A percentile compares a stretch with the other conserved stretches of the same genome.
Evolutionary conservation across 2,329 filamentous ascomycete genomes (phyloP).

Genomic region (Pseudopyricularia cyperi): DNA sequence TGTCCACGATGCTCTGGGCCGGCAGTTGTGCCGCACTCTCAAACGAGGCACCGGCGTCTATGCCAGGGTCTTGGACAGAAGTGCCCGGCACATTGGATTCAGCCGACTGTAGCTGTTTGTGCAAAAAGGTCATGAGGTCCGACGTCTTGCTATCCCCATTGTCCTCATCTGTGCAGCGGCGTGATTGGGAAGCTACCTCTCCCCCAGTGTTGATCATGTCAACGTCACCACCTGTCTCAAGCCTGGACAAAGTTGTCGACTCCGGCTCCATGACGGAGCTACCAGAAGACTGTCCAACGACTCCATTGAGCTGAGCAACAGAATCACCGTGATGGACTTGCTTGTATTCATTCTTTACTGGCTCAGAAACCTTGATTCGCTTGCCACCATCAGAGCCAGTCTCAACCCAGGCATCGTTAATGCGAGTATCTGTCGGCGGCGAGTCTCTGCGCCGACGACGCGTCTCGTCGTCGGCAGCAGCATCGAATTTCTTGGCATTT

Average conservation of each 20-base stretch:
- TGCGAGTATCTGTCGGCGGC: constrained; percentile 10
- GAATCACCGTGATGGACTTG: background rate
- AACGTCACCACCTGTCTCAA: background rate
- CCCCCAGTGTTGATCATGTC: background rate
- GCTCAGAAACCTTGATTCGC: constrained; percentile 22
- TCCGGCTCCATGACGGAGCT: background rate
- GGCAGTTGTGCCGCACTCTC: background rate
- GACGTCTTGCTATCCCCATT: background rate
- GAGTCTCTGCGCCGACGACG: constrained; percentile 13
- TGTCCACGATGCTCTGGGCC: background rate
- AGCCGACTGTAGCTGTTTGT: background rate
- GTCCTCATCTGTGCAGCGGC: background rate
- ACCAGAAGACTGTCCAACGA: background rate
- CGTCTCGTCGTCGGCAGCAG: constrained; percentile 12
- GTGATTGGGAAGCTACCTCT: background rate
- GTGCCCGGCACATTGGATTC: background rate
- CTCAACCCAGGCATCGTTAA: constrained; percentile 27
- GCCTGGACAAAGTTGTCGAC: background rate
- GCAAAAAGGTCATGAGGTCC: background rate
- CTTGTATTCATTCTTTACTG: background rate
- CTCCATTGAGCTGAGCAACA: background rate
- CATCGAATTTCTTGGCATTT: constrained; percentile 8
- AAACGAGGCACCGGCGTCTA: background rate
- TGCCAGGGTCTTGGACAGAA: background rate
- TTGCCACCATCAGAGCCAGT: constrained; percentile 24